Conservation (phyloP, 139 green algal genomes). For the Spirogloea muscicola region DNA sequence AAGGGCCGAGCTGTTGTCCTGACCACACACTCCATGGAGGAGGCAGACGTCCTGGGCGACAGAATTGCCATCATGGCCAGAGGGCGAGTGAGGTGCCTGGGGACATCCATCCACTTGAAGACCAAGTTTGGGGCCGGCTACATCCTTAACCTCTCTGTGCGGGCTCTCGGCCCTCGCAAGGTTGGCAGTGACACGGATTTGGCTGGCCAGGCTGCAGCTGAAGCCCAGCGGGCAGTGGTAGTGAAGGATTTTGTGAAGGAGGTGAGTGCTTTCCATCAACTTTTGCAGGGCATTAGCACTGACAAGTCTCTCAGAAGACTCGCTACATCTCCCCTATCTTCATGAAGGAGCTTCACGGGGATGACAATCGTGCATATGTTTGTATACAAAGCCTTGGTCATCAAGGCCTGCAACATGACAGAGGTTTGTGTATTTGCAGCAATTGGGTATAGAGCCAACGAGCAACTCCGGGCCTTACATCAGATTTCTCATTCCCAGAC, state of each 20-base stretch:
- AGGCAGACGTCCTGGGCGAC: slow-evolving; percentile 59
- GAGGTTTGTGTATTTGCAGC: no score
- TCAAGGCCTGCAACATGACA: no score
- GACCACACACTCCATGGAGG: slow-evolving; percentile 61
- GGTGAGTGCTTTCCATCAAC: no score
- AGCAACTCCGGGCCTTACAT: slow-evolving; percentile 37
- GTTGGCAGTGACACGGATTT: background rate
- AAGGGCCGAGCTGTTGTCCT: slow-evolving; percentile 46
- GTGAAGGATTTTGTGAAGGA: slow-evolving; percentile 36
- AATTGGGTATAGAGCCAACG: slow-evolving; percentile 28
- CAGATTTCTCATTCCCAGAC: slow-evolving; percentile 34
- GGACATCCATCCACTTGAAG: slow-evolving; percentile 53
- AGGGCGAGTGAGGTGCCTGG: slow-evolving; percentile 45
- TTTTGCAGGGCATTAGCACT: no score
- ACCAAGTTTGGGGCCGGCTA: slow-evolving; percentile 44
- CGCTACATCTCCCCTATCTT: no score
- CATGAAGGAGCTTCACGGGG: no score
- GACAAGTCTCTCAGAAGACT: no score
- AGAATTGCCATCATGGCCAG: slow-evolving; percentile 57
- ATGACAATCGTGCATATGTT: no score
- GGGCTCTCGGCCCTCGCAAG: no score
- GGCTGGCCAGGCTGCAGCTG: background rate
- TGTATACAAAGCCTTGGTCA: no score
- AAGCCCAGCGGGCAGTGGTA: background rate
- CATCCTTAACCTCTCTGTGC: slow-evolving; percentile 28